Evolutionary conservation across 2,329 filamentous ascomycete species (phyloP), one percentile per base, ranked within the genome.

Genomic region (Nigrograna mackinnonii): DNA sequence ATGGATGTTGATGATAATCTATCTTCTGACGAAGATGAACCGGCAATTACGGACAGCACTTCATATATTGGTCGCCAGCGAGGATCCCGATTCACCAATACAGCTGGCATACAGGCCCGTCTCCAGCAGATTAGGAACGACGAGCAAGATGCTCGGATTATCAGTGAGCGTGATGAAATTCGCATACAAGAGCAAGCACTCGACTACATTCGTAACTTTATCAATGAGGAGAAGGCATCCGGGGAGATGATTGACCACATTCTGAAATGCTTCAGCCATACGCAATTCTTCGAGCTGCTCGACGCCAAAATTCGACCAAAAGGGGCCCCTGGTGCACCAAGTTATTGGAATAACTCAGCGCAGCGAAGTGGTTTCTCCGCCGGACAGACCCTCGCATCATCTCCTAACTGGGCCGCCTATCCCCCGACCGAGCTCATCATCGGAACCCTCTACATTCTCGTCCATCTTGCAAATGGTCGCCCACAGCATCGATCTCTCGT

Each of bases 101-200:
- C 60, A 18, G 59, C 55, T 7, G 64, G 62, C 30, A 62, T 69
- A 16, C 64, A 60, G 33, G 62, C 73, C 16, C 64, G 72, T 2
- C 66, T 75, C 12, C 69, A 70, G 22, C 67, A 70, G 4, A 72
- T 76, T 19, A 61, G 84, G 44, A 85, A 88, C 38, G 76, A 79
- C 12, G 89, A 94, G 60, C 72, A 85, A 34, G 86, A 87, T 48
- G 80, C 84, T 17, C 75, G 78, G 18, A 79, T 84, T 21, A 85
- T 85, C 60, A 83, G 85, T 14, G 81, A 86, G 39, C 84, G 84
- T 52, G 87, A 96, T 52, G 89, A 95, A 52, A 77, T 91, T 26
- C 85, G 85, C 2, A 87, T 96, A 20, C 92, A 97, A 69, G 90
- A 96, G 63, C 91, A 97, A 68, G 89, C 86, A 0, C 80, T 97